These are phyloP conservation scores for Pseudocercospora cruenta DNA, from an alignment of 2,329 filamentous ascomycete genomes.

Conservation along the genomic window DNA sequence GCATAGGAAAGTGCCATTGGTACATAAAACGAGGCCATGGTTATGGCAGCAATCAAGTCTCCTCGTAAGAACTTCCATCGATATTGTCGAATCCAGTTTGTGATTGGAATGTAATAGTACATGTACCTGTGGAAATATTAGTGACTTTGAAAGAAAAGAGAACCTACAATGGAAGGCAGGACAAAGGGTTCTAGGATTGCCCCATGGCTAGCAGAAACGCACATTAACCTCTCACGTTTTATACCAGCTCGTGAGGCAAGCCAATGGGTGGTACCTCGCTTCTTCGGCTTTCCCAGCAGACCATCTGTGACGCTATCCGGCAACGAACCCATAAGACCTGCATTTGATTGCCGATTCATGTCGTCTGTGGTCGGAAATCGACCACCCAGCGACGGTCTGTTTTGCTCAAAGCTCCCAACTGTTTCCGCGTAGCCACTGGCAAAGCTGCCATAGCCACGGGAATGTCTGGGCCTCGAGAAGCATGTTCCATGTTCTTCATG, in stretches of 20 bases:
- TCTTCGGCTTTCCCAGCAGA: constrained; percentile 54
- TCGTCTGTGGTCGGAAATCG: constrained; percentile 24
- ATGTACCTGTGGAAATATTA: constrained; percentile 67
- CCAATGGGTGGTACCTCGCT: constrained; percentile 72
- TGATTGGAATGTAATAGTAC: constrained; percentile 87
- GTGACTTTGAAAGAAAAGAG: constrained; percentile 13
- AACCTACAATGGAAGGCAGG: not conserved
- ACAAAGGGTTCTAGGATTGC: not conserved
- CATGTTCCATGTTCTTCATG: constrained; percentile 14
- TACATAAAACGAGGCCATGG: constrained; percentile 98
- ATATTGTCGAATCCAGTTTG: constrained; percentile 91
- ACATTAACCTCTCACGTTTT: constrained; percentile 75
- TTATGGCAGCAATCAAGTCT: constrained; percentile 84
- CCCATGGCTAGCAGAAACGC: constrained; percentile 39
- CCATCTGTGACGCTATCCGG: constrained; percentile 51
- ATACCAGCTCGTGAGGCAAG: constrained; percentile 75
- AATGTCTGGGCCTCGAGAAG: constrained; percentile 51
- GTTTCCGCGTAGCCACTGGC: constrained; percentile 30
- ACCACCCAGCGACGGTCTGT: constrained; percentile 37
- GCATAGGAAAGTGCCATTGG: constrained; percentile 95
- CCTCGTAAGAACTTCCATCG: constrained; percentile 78
- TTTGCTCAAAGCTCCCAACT: constrained; percentile 29
- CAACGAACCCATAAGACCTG: constrained; percentile 44
- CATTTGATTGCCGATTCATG: constrained; percentile 34
- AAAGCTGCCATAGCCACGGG: constrained; percentile 54